Percentiles rank a stretch among this genome's conserved stretches.
Conservation (phyloP, 257 asterid species). For the Echium plantagineum region DNA sequence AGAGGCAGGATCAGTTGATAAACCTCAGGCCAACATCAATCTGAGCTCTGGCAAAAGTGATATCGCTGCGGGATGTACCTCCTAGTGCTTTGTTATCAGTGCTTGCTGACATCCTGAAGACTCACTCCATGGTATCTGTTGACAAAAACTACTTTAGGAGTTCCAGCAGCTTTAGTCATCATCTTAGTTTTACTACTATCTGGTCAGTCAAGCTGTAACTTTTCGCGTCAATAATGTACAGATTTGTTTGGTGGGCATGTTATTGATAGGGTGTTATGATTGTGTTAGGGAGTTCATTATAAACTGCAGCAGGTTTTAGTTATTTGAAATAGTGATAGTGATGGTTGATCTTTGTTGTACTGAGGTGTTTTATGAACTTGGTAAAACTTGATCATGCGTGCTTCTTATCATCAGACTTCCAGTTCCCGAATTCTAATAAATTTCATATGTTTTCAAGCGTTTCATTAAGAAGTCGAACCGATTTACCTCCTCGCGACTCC, state of each 20-base stretch:
- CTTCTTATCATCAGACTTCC: neutral
- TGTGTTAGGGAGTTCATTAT: neutral
- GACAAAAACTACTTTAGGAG: no score
- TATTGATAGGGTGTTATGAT: neutral
- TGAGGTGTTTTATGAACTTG: neutral
- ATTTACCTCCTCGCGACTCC: no score
- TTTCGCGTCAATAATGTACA: neutral
- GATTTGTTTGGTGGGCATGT: neutral
- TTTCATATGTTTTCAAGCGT: neutral
- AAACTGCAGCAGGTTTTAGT: slow-evolving; percentile 1
- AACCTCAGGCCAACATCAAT: slow-evolving; percentile 26
- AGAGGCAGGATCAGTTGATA: slow-evolving; percentile 36
- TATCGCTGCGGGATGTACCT: slow-evolving; percentile 25
- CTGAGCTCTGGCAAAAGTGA: slow-evolving; percentile 29
- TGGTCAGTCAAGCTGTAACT: neutral
- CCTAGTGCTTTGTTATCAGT: slow-evolving; percentile 15
- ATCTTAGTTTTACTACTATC: neutral
- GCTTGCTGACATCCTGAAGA: no score
- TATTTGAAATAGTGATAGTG: neutral
- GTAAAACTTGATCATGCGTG: neutral
- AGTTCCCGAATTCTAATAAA: neutral
- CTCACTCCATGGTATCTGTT: no score
- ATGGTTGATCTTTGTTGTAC: neutral
- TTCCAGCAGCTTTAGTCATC: no score
- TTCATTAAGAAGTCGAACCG: no score